phyloP scores from a whole-genome alignment of 2,329 filamentous ascomycete genomes.

The Lizonia empirigonia region DNA sequence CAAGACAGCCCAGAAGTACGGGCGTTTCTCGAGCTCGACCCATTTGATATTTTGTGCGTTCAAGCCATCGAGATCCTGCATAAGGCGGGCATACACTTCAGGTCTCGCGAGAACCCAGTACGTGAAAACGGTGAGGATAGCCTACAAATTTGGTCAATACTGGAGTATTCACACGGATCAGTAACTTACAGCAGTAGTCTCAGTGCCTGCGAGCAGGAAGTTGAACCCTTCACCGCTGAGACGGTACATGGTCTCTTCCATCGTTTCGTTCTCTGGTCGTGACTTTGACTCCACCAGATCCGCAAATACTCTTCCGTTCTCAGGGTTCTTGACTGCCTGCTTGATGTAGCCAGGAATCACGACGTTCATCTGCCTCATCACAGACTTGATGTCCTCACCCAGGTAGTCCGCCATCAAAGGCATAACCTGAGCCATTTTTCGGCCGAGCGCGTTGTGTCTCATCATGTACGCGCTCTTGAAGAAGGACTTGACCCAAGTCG shows the following conservation, averaged over 20 bases:
- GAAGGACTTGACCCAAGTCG: slow-evolving; percentile 35
- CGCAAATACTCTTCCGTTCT: slow-evolving; percentile 34
- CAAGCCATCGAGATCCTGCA: slow-evolving; percentile 26
- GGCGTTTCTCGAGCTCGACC: slow-evolving; percentile 36
- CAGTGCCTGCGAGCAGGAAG: slow-evolving; percentile 33
- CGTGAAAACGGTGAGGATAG: slow-evolving; percentile 38
- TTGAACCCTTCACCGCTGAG: slow-evolving; percentile 35
- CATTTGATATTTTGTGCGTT: slow-evolving; percentile 22
- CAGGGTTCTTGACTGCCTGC: slow-evolving; percentile 30
- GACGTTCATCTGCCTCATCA: slow-evolving; percentile 36
- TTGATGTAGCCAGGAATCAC: slow-evolving; percentile 32
- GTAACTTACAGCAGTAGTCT: slow-evolving; percentile 33
- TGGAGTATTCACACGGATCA: background rate
- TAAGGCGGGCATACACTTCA: slow-evolving; percentile 25
- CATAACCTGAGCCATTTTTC: slow-evolving; percentile 32
- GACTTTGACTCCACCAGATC: slow-evolving; percentile 28
- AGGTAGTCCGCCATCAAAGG: slow-evolving; percentile 36
- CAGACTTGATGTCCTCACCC: slow-evolving; percentile 33
- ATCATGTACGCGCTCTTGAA: slow-evolving; percentile 38
- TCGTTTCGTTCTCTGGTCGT: slow-evolving; percentile 26
- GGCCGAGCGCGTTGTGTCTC: slow-evolving; percentile 31
- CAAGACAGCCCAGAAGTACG: slow-evolving; percentile 43
- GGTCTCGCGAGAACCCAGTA: slow-evolving; percentile 45
- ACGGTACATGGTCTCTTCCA: slow-evolving; percentile 24
- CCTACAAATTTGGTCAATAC: slow-evolving; percentile 13